These are phyloP conservation scores for Prosopis cineraria DNA, from an alignment of 306 rosid species.

Conservation along the genomic window DNA sequence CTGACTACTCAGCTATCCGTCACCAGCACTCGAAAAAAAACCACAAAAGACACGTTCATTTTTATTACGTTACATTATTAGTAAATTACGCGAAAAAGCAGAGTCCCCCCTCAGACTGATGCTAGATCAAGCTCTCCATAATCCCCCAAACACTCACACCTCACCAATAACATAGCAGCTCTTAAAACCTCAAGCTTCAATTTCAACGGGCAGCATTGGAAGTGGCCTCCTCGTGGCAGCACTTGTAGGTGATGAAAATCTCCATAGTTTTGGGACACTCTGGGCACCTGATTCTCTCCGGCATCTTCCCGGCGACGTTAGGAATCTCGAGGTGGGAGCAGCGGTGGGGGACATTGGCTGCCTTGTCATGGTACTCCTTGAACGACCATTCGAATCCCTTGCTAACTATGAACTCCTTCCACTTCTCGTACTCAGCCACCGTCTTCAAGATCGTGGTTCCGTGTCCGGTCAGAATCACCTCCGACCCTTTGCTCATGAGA, in stretches of 20 bases:
- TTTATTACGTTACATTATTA: background rate
- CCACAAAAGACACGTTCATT: background rate
- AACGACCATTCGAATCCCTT: conserved; percentile 35
- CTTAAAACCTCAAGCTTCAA: background rate
- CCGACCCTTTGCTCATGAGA: conserved; percentile 54
- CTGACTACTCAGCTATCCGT: background rate
- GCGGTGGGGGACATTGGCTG: conserved; percentile 23
- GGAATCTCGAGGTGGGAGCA: conserved; percentile 44
- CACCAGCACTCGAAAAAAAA: background rate
- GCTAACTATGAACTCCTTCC: conserved; percentile 49
- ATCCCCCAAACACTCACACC: background rate
- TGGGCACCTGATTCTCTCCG: conserved; percentile 40
- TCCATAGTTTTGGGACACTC: conserved; percentile 47
- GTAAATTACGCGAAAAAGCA: background rate
- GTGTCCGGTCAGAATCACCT: conserved; percentile 53
- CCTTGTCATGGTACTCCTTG: conserved; percentile 29
- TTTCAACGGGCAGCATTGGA: background rate
- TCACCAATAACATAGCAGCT: background rate
- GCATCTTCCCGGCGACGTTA: conserved; percentile 33
- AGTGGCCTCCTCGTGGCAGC: conserved; percentile 35
- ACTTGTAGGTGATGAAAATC: conserved; percentile 42
- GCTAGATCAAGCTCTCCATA: background rate
- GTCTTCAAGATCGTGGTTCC: conserved; percentile 51
- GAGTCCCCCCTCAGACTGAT: background rate
- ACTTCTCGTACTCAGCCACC: conserved; percentile 62